A percentile compares a stretch with the other conserved stretches of the same genome.
Conservation (phyloP, 805 yeast species). For the Candida sakaeoensis region DNA sequence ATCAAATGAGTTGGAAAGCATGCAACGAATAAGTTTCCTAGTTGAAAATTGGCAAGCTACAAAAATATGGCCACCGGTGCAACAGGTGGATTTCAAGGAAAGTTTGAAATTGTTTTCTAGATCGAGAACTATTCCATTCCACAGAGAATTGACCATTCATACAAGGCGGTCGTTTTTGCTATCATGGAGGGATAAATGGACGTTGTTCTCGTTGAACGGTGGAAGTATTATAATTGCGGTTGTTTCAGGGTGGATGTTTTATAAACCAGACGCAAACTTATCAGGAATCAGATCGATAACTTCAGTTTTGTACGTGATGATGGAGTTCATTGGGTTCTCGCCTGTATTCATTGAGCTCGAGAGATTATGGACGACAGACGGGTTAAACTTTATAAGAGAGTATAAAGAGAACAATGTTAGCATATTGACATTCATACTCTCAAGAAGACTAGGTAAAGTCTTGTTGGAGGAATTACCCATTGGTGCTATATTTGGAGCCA, state of each 20-base stretch:
- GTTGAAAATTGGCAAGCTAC: slow-evolving; percentile 19
- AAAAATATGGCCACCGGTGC: background rate
- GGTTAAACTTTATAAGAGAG: slow-evolving; percentile 48
- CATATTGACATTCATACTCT: slow-evolving; percentile 60
- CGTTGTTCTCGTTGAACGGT: slow-evolving; percentile 34
- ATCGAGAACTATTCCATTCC: slow-evolving; percentile 21
- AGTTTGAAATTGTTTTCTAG: slow-evolving; percentile 7
- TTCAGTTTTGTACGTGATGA: slow-evolving; percentile 32
- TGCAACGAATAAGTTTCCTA: slow-evolving; percentile 20
- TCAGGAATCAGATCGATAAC: slow-evolving; percentile 63
- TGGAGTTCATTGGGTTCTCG: slow-evolving; percentile 38
- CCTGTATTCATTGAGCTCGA: slow-evolving; percentile 39
- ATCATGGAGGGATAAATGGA: slow-evolving; percentile 30
- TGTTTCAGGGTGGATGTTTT: slow-evolving; percentile 73
- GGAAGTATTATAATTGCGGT: slow-evolving; percentile 51
- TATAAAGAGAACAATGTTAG: slow-evolving; percentile 66
- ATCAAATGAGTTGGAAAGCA: slow-evolving; percentile 20
- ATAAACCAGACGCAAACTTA: slow-evolving; percentile 54
- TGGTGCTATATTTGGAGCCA: slow-evolving; percentile 53
- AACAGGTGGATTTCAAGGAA: slow-evolving; percentile 1
- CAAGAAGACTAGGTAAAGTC: slow-evolving; percentile 63
- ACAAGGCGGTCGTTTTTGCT: slow-evolving; percentile 32
- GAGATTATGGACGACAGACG: slow-evolving; percentile 37
- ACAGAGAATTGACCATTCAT: slow-evolving; percentile 27
- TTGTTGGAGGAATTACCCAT: slow-evolving; percentile 66